phyloP scores from a whole-genome alignment of 768 basidiomycete genomes.

The Xerocomellus dryophilus region DNA sequence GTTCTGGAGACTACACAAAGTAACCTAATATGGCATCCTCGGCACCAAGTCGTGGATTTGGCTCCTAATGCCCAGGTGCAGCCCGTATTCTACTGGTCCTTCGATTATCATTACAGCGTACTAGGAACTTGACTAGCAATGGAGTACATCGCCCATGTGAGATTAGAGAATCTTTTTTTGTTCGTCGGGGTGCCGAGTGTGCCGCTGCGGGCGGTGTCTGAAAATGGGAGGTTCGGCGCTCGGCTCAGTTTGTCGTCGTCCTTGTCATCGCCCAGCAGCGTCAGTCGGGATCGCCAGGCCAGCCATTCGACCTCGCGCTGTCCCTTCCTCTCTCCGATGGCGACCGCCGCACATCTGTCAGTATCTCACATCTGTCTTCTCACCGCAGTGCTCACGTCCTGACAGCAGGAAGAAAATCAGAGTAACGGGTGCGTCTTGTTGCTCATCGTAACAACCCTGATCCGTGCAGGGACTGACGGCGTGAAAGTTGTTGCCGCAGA shows the following conservation, averaged over 20 bases:
- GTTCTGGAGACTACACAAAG: neutral
- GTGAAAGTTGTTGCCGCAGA: slow-evolving; percentile 88
- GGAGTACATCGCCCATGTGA: too few species aligned
- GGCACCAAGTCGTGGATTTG: neutral
- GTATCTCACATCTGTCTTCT: slow-evolving; percentile 1
- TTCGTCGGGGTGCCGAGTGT: slow-evolving; percentile 18
- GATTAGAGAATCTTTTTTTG: too few species aligned
- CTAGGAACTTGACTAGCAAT: too few species aligned
- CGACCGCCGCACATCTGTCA: slow-evolving; percentile 28
- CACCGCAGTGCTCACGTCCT: slow-evolving; percentile 12
- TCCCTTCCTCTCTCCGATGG: slow-evolving; percentile 22
- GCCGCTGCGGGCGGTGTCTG: slow-evolving; percentile 29
- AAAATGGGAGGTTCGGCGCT: slow-evolving; percentile 21
- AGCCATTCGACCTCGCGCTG: neutral
- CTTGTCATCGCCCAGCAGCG: slow-evolving; percentile 12
- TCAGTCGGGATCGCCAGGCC: neutral
- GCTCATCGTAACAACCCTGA: neutral
- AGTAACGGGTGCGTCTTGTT: slow-evolving; percentile 56
- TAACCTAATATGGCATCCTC: neutral
- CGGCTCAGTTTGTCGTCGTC: slow-evolving; percentile 15
- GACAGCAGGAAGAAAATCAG: slow-evolving; percentile 68
- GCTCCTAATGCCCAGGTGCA: too few species aligned
- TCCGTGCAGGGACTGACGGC: slow-evolving; percentile 2
- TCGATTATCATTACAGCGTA: too few species aligned
- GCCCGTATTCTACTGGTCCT: too few species aligned